phyloP scores from a whole-genome alignment of 331 rosid species.

The Pyrus hybrid region DNA sequence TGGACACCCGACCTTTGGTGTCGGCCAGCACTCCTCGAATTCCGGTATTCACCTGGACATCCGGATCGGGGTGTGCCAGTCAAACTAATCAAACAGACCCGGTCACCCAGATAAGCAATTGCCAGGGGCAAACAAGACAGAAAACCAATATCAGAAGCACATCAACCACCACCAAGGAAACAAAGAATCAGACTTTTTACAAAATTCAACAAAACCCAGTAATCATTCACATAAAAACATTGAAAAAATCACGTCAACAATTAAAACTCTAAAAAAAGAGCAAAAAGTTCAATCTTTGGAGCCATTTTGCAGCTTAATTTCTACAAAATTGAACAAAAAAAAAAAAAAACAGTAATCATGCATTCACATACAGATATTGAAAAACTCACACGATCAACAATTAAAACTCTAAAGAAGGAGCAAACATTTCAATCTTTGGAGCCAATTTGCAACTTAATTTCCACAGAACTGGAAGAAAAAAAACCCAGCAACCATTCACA shows the following conservation, averaged over 20 bases:
- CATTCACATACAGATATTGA: neutral
- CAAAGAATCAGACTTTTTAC: neutral
- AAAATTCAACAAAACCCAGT: no score
- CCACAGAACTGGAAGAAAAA: neutral
- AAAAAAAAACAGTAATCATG: neutral
- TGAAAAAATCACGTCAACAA: no score
- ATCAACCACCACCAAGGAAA: neutral
- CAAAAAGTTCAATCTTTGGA: no score
- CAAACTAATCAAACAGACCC: neutral
- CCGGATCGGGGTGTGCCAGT: no score
- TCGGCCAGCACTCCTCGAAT: no score
- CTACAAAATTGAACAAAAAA: neutral
- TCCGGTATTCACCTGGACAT: no score
- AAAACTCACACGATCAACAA: neutral
- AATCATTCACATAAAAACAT: no score
- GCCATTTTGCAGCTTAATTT: no score
- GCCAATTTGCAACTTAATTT: neutral
- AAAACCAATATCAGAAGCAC: constrained; percentile 1
- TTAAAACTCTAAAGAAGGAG: neutral
- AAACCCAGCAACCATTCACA: neutral
- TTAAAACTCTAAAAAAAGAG: no score
- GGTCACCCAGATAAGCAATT: neutral
- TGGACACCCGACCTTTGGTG: no score
- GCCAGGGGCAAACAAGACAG: neutral
- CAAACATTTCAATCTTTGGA: neutral